Evolutionary conservation across 2,329 filamentous ascomycete genomes (phyloP).

Genomic region (Alternaria longipes): DNA sequence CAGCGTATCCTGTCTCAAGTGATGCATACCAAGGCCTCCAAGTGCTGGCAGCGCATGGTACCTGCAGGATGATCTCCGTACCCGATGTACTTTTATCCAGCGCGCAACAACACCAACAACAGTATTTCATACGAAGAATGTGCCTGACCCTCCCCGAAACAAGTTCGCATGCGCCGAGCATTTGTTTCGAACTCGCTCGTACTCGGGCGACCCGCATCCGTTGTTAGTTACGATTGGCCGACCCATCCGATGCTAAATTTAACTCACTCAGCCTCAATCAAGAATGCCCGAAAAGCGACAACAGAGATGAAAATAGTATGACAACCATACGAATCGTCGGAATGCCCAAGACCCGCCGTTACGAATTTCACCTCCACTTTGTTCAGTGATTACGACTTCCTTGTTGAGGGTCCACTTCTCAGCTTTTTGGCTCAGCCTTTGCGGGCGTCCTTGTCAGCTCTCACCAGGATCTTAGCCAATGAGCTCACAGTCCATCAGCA

Average conservation of each 20-base stretch:
- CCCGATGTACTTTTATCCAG: background rate
- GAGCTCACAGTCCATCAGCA: slow-evolving; percentile 16
- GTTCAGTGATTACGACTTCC: slow-evolving; percentile 3
- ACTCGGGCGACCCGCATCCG: slow-evolving; percentile 14
- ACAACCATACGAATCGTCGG: background rate
- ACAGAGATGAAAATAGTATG: slow-evolving; percentile 6
- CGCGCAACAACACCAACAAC: background rate
- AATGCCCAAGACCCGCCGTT: background rate
- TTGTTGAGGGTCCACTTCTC: slow-evolving; percentile 4
- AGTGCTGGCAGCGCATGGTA: background rate
- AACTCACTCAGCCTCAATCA: slow-evolving; percentile 31
- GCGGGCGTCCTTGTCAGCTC: slow-evolving; percentile 1
- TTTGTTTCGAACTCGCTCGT: slow-evolving; percentile 5
- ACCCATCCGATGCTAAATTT: slow-evolving; percentile 27
- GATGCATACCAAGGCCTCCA: background rate
- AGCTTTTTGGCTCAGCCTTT: slow-evolving; percentile 17
- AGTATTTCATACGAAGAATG: background rate
- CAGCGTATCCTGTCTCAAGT: background rate
- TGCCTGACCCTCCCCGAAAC: background rate
- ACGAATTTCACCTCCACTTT: background rate
- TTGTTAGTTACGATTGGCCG: slow-evolving; percentile 19
- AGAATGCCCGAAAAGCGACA: slow-evolving; percentile 13
- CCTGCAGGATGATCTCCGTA: background rate
- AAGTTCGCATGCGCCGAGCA: background rate
- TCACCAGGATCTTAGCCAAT: slow-evolving; percentile 9